phyloP scores from a whole-genome alignment of 2,329 filamentous ascomycete species.

The Aspergillus proliferans region DNA sequence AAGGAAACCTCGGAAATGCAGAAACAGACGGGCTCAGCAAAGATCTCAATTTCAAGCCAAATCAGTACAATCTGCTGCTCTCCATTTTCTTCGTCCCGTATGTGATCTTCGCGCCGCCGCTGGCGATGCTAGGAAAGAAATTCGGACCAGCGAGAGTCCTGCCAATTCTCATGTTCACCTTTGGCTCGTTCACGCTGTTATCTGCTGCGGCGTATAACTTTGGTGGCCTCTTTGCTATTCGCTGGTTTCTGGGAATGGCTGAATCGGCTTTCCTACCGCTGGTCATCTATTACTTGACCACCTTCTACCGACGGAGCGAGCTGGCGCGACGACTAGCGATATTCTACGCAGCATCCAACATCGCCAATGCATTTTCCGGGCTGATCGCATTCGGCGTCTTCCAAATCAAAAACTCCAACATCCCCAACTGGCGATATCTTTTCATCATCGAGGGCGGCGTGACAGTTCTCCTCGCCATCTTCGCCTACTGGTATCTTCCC shows the following conservation, averaged over 20 bases:
- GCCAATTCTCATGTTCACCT: conserved; percentile 62
- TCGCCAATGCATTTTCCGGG: conserved; percentile 62
- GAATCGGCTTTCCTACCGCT: not conserved
- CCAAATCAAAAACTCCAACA: conserved; percentile 45
- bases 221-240: conserved; percentile 58
- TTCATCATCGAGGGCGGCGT: conserved; percentile 53
- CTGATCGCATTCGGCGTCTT: conserved; percentile 57
- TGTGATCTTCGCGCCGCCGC: conserved; percentile 61
- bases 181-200: conserved; percentile 60
- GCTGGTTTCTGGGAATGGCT: conserved; percentile 62
- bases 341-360: conserved; percentile 70
- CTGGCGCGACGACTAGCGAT: conserved; percentile 63
- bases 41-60: conserved; percentile 51
- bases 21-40: conserved; percentile 48
- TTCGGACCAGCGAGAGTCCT: conserved; percentile 59
- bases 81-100: conserved; percentile 71
- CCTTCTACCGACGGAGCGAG: conserved; percentile 65
- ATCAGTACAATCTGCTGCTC: conserved; percentile 64
- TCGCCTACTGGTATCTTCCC: conserved; percentile 66
- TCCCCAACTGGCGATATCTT: conserved; percentile 49
- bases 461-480: conserved; percentile 56
- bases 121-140: conserved; percentile 63
- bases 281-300: not conserved
- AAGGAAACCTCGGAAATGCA: conserved; percentile 50
- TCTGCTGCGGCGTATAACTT: conserved; percentile 54